These are phyloP conservation scores for Colletotrichum sp. DNA, from an alignment of 2,329 filamentous ascomycete genomes.

Conservation along the genomic window DNA sequence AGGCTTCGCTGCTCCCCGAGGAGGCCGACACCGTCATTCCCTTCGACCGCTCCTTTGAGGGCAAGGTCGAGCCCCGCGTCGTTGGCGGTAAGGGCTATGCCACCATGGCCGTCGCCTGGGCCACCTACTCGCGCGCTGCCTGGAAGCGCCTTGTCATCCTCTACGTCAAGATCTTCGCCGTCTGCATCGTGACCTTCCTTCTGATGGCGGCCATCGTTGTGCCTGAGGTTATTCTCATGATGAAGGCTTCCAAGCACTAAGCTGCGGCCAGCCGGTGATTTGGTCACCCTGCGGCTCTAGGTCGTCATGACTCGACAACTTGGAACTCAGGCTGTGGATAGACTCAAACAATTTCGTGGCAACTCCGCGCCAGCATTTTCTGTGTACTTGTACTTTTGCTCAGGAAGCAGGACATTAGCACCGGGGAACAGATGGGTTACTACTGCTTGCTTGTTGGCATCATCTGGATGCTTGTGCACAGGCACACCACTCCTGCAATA, in stretches of 20 bases:
- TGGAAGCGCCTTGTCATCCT: conserved; percentile 77
- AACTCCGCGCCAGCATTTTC: background rate
- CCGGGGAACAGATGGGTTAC: background rate
- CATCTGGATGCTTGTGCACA: background rate
- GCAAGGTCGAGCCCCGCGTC: conserved; percentile 75
- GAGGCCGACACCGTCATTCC: conserved; percentile 84
- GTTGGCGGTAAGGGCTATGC: conserved; percentile 75
- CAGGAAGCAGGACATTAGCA: background rate
- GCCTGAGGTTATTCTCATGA: conserved; percentile 54
- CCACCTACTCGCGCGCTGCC: conserved; percentile 74
- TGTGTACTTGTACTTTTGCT: background rate
- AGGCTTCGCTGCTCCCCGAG: conserved; percentile 84
- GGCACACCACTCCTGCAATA: background rate
- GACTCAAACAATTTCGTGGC: background rate
- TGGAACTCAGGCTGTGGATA: background rate
- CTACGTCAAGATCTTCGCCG: conserved; percentile 71
- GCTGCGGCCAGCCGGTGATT: background rate
- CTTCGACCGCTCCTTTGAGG: conserved; percentile 86
- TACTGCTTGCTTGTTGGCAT: background rate
- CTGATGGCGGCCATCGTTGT: conserved; percentile 54
- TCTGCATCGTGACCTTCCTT: conserved; percentile 53
- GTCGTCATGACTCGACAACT: background rate
- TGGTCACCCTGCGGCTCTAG: background rate
- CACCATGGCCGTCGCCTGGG: conserved; percentile 78
- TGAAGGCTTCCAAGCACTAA: conserved; percentile 21